Conservation (phyloP, 2,329 filamentous ascomycete genomes). For the Xylaria sp. region DNA sequence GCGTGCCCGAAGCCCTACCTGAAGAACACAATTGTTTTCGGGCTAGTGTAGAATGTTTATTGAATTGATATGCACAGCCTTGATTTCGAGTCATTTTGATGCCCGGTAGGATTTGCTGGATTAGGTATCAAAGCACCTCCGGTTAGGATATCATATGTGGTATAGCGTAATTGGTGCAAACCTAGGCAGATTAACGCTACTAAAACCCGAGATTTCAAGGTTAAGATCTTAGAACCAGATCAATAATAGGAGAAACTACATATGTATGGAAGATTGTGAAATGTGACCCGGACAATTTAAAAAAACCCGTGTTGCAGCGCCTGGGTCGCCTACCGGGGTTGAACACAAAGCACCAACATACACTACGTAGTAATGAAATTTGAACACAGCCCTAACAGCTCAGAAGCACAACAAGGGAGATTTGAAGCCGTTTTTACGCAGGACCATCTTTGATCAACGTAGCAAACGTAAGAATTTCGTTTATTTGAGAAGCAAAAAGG, state of each 20-base stretch:
- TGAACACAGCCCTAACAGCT: too few species aligned
- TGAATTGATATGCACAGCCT: neutral
- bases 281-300: too few species aligned
- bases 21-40: neutral
- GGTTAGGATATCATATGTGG: neutral
- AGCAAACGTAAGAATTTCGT: too few species aligned
- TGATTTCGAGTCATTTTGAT: neutral
- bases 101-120: neutral
- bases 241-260: neutral
- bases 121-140: neutral
- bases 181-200: constrained; percentile 1
- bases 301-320: too few species aligned
- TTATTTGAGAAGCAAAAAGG: too few species aligned
- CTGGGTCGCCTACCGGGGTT: too few species aligned
- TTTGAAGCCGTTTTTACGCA: too few species aligned
- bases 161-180: neutral
- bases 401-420: too few species aligned
- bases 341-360: too few species aligned
- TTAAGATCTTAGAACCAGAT: neutral
- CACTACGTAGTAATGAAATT: too few species aligned
- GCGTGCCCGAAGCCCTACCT: neutral
- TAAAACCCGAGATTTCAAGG: neutral
- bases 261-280: too few species aligned
- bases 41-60: neutral
- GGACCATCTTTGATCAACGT: too few species aligned